A percentile compares a stretch with the other conserved stretches of the same genome.
These are phyloP conservation scores for Asterella californica DNA, from an alignment of 225 moss, liverwort and hornwort species.

Conservation along the genomic window DNA sequence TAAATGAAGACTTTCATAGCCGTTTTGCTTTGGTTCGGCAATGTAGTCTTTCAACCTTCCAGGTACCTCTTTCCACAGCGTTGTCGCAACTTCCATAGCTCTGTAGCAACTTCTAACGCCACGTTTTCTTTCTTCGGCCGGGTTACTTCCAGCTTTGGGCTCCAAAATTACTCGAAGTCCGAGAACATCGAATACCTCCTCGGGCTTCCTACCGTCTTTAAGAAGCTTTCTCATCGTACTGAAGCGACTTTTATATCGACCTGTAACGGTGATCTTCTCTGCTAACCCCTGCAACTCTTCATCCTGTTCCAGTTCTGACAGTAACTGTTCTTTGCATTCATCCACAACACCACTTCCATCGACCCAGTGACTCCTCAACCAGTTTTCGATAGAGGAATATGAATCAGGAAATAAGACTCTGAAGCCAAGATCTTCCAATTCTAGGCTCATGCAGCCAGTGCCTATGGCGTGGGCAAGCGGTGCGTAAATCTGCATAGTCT, in stretches of 20 bases:
- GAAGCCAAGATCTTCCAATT: constrained; percentile 84
- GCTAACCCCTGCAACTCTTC: constrained; percentile 48
- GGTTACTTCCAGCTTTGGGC: constrained; percentile 41
- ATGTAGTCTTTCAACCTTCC: constrained; percentile 86
- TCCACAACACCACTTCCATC: constrained; percentile 61
- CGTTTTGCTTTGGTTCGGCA: constrained; percentile 75
- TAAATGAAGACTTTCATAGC: constrained; percentile 76
- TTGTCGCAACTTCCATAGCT: constrained; percentile 57
- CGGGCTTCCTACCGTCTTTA: constrained; percentile 75
- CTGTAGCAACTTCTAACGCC: constrained; percentile 76
- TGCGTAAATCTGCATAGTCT: constrained; percentile 95
- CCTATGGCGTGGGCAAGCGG: constrained; percentile 90
- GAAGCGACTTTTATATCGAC: constrained; percentile 81
- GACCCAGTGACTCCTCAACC: constrained; percentile 68
- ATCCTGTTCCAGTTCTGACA: constrained; percentile 52
- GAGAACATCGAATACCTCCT: constrained; percentile 85
- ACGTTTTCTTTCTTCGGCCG: constrained; percentile 34
- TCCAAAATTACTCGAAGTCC: constrained; percentile 74
- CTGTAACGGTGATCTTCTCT: constrained; percentile 48
- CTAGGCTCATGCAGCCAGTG: constrained; percentile 65
- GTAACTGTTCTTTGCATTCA: constrained; percentile 50
- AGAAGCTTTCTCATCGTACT: constrained; percentile 96
- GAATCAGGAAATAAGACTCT: constrained; percentile 87
- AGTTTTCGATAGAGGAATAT: constrained; percentile 66
- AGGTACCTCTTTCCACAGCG: constrained; percentile 64